A percentile compares a stretch with the other conserved stretches of the same genome.
Evolutionary conservation across 2,329 filamentous ascomycete genomes (phyloP).

Genomic region (Stachybotrys echinatus): DNA sequence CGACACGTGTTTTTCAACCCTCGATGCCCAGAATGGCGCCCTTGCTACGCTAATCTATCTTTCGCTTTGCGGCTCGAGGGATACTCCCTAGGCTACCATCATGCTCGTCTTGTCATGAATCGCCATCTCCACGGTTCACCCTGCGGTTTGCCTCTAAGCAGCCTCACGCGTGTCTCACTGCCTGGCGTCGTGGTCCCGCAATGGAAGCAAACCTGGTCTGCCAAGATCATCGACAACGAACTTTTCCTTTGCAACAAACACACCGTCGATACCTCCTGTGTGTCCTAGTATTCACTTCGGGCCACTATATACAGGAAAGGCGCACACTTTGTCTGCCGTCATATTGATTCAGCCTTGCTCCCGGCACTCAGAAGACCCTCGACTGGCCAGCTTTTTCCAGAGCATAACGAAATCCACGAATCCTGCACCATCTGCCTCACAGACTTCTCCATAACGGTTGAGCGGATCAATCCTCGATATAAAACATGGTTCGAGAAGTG

Average conservation of each 20-base stretch:
- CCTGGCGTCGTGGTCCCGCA: not conserved
- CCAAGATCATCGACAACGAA: slow-evolving; percentile 1
- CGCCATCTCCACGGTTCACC: not conserved
- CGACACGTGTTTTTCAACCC: not conserved
- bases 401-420: not conserved
- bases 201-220: slow-evolving; percentile 1
- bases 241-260: not conserved
- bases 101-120: slow-evolving; percentile 3
- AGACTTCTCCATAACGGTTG: slow-evolving; percentile 1
- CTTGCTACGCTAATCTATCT: not conserved
- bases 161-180: not conserved
- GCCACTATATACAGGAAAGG: not conserved
- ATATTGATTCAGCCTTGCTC: not conserved
- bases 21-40: no score
- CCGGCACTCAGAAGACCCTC: not conserved
- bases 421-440: slow-evolving; percentile 1
- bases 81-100: not conserved
- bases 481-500: not conserved
- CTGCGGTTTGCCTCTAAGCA: not conserved
- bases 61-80: not conserved
- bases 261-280: not conserved
- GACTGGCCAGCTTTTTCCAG: not conserved
- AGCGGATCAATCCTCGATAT: not conserved
- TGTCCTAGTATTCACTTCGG: not conserved
- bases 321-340: not conserved